Evolutionary conservation across 371 early-diverging fungal genomes (phyloP).

Genomic region (Synchytrium microbalum): DNA sequence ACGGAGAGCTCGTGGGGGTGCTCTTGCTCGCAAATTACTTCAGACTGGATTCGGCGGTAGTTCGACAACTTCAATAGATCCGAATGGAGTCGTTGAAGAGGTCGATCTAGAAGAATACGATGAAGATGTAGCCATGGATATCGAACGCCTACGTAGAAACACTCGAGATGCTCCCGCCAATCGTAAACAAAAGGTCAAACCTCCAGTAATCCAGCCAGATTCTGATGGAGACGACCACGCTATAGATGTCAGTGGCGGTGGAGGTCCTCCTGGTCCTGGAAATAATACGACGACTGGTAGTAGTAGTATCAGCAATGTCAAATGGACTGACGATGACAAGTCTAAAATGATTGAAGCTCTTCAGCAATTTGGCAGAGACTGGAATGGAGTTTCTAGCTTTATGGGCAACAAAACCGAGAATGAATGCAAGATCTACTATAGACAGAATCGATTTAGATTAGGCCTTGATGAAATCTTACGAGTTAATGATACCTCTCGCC

Average conservation of each 20-base stretch:
- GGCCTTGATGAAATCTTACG: slow-evolving; percentile 2
- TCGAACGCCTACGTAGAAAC: neutral
- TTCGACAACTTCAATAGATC: slow-evolving; percentile 2
- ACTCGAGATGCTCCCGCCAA: neutral
- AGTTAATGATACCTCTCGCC: neutral
- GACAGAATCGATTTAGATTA: neutral
- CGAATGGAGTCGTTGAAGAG: neutral
- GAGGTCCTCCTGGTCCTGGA: neutral
- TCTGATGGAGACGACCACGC: neutral
- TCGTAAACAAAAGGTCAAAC: neutral
- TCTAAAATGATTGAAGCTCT: neutral
- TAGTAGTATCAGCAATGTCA: neutral
- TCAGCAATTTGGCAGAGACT: neutral
- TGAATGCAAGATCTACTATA: neutral
- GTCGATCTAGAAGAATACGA: slow-evolving; percentile 3
- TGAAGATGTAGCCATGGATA: slow-evolving; percentile 3
- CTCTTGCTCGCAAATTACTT: slow-evolving; percentile 1
- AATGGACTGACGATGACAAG: slow-evolving; percentile 4
- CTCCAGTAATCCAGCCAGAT: neutral
- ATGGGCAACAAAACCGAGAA: neutral
- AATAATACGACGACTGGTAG: neutral
- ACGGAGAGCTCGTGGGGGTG: slow-evolving; percentile 3
- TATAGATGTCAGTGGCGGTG: too few relatives aligned
- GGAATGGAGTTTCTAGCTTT: neutral
- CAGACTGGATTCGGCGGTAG: neutral